A percentile compares a stretch with the other conserved stretches of the same genome.
These are phyloP conservation scores for Emericellopsis cladophorae DNA, from an alignment of 2,329 filamentous ascomycete species.

Conservation along the genomic window DNA sequence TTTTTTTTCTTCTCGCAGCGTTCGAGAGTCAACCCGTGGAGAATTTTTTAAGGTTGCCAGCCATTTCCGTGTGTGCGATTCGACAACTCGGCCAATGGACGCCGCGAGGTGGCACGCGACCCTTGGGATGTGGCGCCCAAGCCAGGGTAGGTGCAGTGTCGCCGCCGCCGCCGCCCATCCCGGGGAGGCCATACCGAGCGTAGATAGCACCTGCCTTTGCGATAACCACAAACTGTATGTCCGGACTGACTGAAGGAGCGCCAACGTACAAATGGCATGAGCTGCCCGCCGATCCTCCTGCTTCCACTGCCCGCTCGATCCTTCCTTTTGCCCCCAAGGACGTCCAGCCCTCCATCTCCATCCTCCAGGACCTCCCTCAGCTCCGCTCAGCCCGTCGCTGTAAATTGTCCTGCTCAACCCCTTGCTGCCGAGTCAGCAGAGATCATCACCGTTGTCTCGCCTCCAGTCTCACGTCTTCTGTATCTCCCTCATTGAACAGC, in stretches of 20 bases:
- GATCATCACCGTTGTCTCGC: neutral
- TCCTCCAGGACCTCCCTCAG: neutral
- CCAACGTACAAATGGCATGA: neutral
- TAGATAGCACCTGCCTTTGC: neutral
- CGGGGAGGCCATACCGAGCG: neutral
- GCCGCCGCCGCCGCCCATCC: no score
- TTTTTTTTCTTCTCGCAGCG: constrained; percentile 1
- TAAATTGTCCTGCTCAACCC: neutral
- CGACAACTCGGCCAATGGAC: neutral
- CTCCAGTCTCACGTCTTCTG: no score
- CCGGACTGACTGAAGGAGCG: neutral
- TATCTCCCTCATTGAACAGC: neutral
- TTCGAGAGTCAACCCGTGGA: neutral
- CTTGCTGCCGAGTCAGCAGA: neutral
- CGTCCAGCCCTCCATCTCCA: neutral
- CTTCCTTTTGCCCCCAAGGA: neutral
- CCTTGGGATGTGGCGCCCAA: neutral
- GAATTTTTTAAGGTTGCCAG: neutral
- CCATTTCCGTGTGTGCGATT: neutral
- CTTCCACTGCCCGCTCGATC: neutral
- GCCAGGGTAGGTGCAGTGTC: neutral
- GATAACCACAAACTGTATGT: neutral
- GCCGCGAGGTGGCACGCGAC: neutral
- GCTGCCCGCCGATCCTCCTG: neutral
- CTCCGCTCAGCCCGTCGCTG: neutral